Conservation (phyloP, 495 filamentous ascomycete genomes). For the Podospora pseudoanserina region DNA sequence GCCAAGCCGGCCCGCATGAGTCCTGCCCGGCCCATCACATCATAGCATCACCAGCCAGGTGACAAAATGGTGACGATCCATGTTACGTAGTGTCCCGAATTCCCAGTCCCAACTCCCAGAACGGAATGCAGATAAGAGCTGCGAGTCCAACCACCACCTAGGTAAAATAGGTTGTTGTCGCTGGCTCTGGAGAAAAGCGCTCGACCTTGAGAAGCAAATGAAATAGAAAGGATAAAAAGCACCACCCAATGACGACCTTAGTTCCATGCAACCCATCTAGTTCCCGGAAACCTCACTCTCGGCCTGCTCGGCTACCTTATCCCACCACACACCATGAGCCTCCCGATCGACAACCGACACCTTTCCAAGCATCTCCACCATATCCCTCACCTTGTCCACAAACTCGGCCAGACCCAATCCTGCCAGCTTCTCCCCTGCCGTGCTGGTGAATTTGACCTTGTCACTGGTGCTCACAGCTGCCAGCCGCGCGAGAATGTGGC, state of each 20-base stretch:
- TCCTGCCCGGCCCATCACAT: too few relatives aligned
- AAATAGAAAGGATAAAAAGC: background rate
- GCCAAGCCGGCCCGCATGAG: too few relatives aligned
- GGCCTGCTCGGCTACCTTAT: conserved; percentile 54
- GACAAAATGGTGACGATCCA: background rate
- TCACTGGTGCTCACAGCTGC: conserved; percentile 74
- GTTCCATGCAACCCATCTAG: background rate
- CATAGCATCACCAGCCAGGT: background rate
- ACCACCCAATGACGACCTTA: background rate
- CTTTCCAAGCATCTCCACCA: conserved; percentile 73
- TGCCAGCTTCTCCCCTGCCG: conserved; percentile 77
- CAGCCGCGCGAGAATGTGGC: conserved; percentile 73
- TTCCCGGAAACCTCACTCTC: conserved; percentile 29
- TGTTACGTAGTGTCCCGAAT: background rate
- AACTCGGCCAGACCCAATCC: conserved; percentile 83
- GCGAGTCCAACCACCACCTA: background rate
- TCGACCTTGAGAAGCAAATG: background rate
- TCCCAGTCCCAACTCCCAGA: background rate
- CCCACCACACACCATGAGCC: conserved; percentile 78
- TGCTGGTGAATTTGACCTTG: conserved; percentile 73
- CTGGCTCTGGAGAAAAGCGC: background rate
- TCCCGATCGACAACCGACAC: conserved; percentile 76
- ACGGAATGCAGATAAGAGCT: background rate
- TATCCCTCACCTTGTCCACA: conserved; percentile 73
- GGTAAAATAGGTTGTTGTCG: background rate